phyloP scores from a whole-genome alignment of 2,329 filamentous ascomycete genomes.

The Botrytis sinoallii region DNA sequence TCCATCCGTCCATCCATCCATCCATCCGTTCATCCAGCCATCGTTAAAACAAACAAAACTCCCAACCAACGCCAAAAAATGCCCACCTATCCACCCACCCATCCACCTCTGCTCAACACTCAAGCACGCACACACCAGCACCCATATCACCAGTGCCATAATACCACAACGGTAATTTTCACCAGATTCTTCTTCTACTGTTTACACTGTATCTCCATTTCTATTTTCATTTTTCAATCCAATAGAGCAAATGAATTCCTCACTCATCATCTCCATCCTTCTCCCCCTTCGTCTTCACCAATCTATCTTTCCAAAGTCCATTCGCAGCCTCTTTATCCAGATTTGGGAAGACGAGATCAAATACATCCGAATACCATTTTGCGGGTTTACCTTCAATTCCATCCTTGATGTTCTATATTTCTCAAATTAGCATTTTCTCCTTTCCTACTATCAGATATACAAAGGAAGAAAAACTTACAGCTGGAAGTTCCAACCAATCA shows the following conservation, averaged over 20 bases:
- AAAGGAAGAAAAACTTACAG: constrained; percentile 59
- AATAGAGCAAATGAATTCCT: neutral
- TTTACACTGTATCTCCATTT: neutral
- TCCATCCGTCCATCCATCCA: no score
- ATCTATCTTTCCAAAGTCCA: constrained; percentile 49
- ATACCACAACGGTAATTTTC: neutral
- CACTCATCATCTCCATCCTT: constrained; percentile 35
- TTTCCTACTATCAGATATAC: neutral
- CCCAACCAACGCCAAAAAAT: neutral
- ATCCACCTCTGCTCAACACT: neutral
- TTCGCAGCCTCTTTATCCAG: constrained; percentile 73
- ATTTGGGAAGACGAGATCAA: constrained; percentile 82
- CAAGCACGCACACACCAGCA: neutral
- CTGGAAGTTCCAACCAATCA: constrained; percentile 94
- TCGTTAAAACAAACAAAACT: neutral
- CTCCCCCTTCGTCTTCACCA: constrained; percentile 30
- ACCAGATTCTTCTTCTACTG: neutral
- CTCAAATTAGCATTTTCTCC: constrained; percentile 24
- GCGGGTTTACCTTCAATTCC: constrained; percentile 89
- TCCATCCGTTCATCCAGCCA: neutral
- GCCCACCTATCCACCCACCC: neutral
- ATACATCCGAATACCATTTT: constrained; percentile 92
- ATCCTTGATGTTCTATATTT: constrained; percentile 87
- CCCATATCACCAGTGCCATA: neutral
- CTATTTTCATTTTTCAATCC: neutral